Evolutionary conservation across 23 red algal genomes (phyloP), one percentile per base, ranked within the genome.

Genomic region (Gracilaria caudata): DNA sequence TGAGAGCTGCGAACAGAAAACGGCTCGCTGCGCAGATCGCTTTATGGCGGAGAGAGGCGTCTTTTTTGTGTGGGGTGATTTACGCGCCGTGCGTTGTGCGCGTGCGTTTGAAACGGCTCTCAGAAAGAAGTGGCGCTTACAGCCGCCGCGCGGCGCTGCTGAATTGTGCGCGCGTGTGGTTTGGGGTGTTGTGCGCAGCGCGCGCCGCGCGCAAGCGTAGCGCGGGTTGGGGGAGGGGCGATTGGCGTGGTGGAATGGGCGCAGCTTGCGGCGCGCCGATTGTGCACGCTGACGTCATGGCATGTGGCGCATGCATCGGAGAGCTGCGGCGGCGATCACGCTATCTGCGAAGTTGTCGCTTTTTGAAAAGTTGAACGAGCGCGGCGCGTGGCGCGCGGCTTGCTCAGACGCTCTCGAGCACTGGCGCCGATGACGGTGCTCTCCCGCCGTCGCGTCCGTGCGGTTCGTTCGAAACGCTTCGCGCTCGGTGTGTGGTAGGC

Each of bases 1-100:
- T 17, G 61, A 66, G 61, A 66, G 61, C 61, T 66, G 61, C 61
- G 54, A 66, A 66, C 43, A 16, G 12, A 47, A 75, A 75, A 75
- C 70, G 70, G 70, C 70, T 75, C 70, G 37, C 25, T 75, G 0
- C 6, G 26, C 70, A 75, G 70, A 75, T 46, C n/a, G 70, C 40
- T 75, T 75, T 75, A 26, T 26, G 3, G 23, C 57, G 57, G 24
- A 3, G n/a, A 24, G 7, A 3, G 24, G 58, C 58, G 58, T 32
- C 58, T 63, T 32, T 63, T 63, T 32, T 11, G 54, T n/a, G 54
- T 11, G 11, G 3, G 24, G 21, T 10, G 41, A 45, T 45, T 45
- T 10, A 10, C 41, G 17, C 54, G 8, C 3, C 54, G 54, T 20
- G 54, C 54, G 8, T 3, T 19, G 54, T 16, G 54, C 54, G 57